Conservation (phyloP, 352 stramenopile genomes). For the Pythium periplocum region DNA sequence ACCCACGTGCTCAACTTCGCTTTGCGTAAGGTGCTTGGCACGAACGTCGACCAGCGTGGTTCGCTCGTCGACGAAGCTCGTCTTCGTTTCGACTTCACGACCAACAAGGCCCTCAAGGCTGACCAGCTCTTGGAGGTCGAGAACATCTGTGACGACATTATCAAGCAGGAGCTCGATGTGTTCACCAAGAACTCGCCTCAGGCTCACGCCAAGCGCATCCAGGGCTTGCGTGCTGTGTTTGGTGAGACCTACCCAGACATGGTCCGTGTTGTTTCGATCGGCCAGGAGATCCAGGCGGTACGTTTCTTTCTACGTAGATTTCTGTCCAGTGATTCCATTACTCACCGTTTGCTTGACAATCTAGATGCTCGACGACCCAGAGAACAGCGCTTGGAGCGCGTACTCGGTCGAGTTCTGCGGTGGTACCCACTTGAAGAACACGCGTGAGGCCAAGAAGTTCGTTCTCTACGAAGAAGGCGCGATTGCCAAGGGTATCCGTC, state of each 20-base stretch:
- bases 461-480: conserved; percentile 96
- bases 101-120: conserved; percentile 92
- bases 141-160: conserved; percentile 82
- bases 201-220: conserved; percentile 91
- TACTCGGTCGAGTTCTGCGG: conserved; percentile 99
- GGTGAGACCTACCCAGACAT: conserved; percentile 99
- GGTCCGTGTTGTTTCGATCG: conserved; percentile 96
- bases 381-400: conserved; percentile 85
- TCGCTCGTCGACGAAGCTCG: conserved; percentile 97
- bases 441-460: conserved; percentile 94
- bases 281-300: conserved; percentile 56
- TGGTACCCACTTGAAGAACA: conserved; percentile 97
- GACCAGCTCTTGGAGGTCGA: conserved; percentile 88
- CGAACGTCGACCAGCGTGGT: conserved; percentile 94
- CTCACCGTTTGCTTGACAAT: too few species aligned
- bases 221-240: conserved; percentile 97
- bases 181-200: conserved; percentile 92
- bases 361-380: conserved; percentile 76
- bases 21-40: conserved; percentile 92
- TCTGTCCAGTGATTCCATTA: background rate
- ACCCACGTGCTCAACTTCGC: conserved; percentile 99
- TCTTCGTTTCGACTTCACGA: conserved; percentile 98
- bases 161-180: conserved; percentile 89
- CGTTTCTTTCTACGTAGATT: conserved; percentile 3
- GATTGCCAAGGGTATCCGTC: conserved; percentile 96